Evolutionary conservation across 1,139 yeast genomes (phyloP).

Genomic region (Lodderomyces beijingensis): DNA sequence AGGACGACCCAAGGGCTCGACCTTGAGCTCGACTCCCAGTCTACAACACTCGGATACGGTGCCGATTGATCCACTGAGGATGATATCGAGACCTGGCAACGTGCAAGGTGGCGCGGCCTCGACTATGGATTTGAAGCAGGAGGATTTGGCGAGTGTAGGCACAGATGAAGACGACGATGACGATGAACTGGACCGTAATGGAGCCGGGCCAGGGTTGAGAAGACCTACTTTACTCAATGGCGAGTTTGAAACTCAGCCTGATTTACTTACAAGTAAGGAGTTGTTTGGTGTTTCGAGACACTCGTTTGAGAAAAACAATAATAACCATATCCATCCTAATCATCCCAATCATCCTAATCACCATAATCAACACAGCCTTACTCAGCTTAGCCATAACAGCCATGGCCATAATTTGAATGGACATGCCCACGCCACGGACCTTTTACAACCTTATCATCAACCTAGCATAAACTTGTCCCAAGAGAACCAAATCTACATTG

Average conservation of each 20-base stretch:
- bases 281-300: conserved; percentile 42
- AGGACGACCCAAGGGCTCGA: conserved; percentile 43
- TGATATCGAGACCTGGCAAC: conserved; percentile 37
- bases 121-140: conserved; percentile 32
- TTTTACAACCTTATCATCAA: conserved; percentile 9
- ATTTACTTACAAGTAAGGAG: conserved; percentile 38
- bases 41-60: conserved; percentile 32
- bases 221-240: conserved; percentile 2
- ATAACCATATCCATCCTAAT: conserved; percentile 9
- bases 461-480: conserved; percentile 21
- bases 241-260: conserved; percentile 18
- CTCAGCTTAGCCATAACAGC: conserved; percentile 8
- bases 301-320: conserved; percentile 33
- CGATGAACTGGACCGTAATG: conserved; percentile 4
- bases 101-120: conserved; percentile 41
- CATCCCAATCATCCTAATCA: conserved; percentile 9
- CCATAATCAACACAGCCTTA: conserved; percentile 5
- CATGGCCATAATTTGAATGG: conserved; percentile 5
- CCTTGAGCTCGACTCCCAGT: conserved; percentile 24
- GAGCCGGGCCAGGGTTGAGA: conserved; percentile 4
- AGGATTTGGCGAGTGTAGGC: conserved; percentile 36
- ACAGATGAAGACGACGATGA: conserved; percentile 29
- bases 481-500: conserved; percentile 21
- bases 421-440: neutral
- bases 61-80: conserved; percentile 28